Evolutionary conservation across 345 rosid species (phyloP).

Genomic region (Kandelia obovata): DNA sequence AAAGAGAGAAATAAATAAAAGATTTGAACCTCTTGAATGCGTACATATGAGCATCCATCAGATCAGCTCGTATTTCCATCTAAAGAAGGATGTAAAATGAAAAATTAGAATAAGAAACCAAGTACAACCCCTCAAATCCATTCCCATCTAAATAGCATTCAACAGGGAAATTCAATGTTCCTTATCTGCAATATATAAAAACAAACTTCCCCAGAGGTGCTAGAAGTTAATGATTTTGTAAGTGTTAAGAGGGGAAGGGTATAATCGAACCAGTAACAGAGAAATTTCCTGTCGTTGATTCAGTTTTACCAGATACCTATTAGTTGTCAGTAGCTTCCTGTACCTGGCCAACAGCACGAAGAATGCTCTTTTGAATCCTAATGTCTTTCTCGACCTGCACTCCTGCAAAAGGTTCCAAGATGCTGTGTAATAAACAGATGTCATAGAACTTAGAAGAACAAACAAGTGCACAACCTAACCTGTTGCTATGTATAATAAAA

Average conservation of each 20-base stretch:
- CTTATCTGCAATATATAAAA: too few relatives aligned
- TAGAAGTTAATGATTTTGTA: too few relatives aligned
- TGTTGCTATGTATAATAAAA: constrained; percentile 75
- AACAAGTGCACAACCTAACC: constrained; percentile 37
- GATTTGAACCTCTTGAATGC: constrained; percentile 83
- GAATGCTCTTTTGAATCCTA: constrained; percentile 63
- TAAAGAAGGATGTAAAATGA: constrained; percentile 30
- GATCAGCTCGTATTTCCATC: constrained; percentile 94
- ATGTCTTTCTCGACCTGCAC: constrained; percentile 81
- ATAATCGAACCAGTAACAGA: too few relatives aligned
- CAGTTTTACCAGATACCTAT: constrained; percentile 3
- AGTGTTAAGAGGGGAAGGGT: too few relatives aligned
- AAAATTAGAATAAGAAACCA: constrained; percentile 15
- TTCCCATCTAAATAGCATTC: background rate
- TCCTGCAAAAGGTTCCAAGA: constrained; percentile 37
- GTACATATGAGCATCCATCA: constrained; percentile 93
- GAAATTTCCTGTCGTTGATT: background rate
- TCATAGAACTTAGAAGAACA: background rate
- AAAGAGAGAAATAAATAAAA: background rate
- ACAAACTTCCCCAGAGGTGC: too few relatives aligned
- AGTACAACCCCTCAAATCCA: constrained; percentile 9
- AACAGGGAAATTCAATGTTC: background rate
- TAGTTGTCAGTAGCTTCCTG: constrained; percentile 12
- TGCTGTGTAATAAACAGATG: constrained; percentile 15
- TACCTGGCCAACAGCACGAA: constrained; percentile 93